Conservation (phyloP, 352 stramenopile species). For the Pythium inflatum region DNA sequence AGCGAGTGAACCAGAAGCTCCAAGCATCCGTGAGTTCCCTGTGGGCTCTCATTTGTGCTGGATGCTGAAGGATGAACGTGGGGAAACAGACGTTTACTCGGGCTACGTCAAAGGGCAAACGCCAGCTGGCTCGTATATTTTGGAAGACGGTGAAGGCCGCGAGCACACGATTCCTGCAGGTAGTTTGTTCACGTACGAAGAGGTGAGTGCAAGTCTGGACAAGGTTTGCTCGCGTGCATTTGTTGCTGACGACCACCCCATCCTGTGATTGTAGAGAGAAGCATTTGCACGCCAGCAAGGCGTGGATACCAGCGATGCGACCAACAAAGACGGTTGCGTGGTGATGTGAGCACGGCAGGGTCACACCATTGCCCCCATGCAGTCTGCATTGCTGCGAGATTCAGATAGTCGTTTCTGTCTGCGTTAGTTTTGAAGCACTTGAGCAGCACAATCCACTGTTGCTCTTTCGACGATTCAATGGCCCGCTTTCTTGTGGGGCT, state of each 20-base stretch:
- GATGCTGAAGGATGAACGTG: constrained; percentile 21
- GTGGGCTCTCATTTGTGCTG: constrained; percentile 21
- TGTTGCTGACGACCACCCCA: too few relatives aligned
- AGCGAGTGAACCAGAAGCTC: background rate
- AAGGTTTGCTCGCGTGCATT: too few relatives aligned
- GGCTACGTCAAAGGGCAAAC: constrained; percentile 22
- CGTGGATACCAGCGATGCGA: background rate
- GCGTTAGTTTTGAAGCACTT: too few relatives aligned
- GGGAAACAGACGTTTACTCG: constrained; percentile 13
- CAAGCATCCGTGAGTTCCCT: constrained; percentile 10
- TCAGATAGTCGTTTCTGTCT: too few relatives aligned
- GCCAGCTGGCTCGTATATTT: constrained; percentile 16
- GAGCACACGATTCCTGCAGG: constrained; percentile 21
- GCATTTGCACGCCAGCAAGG: background rate
- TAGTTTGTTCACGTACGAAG: constrained; percentile 23
- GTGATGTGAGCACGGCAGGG: constrained; percentile 2
- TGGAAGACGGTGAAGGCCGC: constrained; percentile 13
- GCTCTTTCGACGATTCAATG: background rate
- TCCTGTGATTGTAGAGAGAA: constrained; percentile 9
- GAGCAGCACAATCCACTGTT: too few relatives aligned
- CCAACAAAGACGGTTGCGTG: constrained; percentile 15
- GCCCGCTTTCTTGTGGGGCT: background rate
- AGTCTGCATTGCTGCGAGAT: too few relatives aligned
- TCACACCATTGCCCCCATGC: too few relatives aligned
- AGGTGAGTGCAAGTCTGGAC: constrained; percentile 13